Conservation (phyloP, 257 asterid genomes). For the Solanum pinnatisectum region DNA sequence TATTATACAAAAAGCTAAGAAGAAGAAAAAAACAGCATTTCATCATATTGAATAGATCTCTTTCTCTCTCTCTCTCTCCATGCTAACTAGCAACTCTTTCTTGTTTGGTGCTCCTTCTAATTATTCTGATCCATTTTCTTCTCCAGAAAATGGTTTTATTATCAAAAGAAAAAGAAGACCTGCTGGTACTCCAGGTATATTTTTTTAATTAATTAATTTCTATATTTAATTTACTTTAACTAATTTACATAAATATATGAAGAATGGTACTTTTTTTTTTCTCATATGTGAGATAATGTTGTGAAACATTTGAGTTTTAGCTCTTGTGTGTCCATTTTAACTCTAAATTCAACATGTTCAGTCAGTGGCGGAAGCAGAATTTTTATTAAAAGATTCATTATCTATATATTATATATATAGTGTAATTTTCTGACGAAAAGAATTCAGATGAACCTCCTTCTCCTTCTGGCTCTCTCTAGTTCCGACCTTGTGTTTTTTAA, state of each 20-base stretch:
- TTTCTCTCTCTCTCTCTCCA: not conserved
- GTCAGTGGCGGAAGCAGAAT: not conserved
- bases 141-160: slow-evolving; percentile 11
- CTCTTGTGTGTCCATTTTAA: not conserved
- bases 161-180: slow-evolving; percentile 31
- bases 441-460: not conserved
- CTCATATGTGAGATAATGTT: no score
- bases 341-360: not conserved
- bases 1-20: not conserved
- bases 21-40: not conserved
- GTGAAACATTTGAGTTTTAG: not conserved
- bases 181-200: slow-evolving; percentile 36
- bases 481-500: not conserved
- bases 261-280: no score
- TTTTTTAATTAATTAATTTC: not conserved
- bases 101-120: slow-evolving; percentile 18
- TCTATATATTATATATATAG: not conserved
- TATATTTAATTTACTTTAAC: not conserved
- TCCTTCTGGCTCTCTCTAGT: rapidly evolving
- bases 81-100: slow-evolving; percentile 22
- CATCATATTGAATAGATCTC: not conserved
- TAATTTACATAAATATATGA: not conserved
- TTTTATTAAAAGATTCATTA: not conserved
- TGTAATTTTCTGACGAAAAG: not conserved
- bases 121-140: slow-evolving; percentile 8